A percentile compares a stretch with the other conserved stretches of the same genome.
phyloP scores from a whole-genome alignment of 495 filamentous ascomycete species.

The Xylaria intraflava region DNA sequence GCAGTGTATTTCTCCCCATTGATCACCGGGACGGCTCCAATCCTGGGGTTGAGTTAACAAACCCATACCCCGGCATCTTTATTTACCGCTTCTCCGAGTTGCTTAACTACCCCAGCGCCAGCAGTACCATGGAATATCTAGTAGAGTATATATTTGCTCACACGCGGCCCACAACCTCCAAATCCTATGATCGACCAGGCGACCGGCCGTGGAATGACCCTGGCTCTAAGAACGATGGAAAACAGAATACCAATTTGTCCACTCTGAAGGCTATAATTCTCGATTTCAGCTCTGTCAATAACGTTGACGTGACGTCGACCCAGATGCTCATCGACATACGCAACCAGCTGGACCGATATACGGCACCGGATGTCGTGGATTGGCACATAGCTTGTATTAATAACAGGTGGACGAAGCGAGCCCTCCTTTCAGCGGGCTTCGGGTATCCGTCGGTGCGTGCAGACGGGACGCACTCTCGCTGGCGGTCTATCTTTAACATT shows the following conservation, averaged over 20 bases:
- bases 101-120: slow-evolving; percentile 93
- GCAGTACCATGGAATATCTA: slow-evolving; percentile 82
- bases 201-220: slow-evolving; percentile 97
- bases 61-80: slow-evolving; percentile 89
- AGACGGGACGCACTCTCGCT: slow-evolving; percentile 53
- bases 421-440: slow-evolving; percentile 86
- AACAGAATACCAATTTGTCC: slow-evolving; percentile 41
- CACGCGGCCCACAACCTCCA: slow-evolving; percentile 71
- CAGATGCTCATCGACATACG: slow-evolving; percentile 96
- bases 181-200: slow-evolving; percentile 56
- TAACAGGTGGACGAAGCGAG: slow-evolving; percentile 97
- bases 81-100: slow-evolving; percentile 97
- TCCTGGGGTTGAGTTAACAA: slow-evolving; percentile 68
- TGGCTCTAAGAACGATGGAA: slow-evolving; percentile 50
- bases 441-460: slow-evolving; percentile 65
- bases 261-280: slow-evolving; percentile 88
- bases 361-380: slow-evolving; percentile 76
- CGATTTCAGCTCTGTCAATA: slow-evolving; percentile 93
- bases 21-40: slow-evolving; percentile 87
- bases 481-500: slow-evolving; percentile 95
- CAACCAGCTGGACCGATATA: slow-evolving; percentile 90
- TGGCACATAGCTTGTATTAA: slow-evolving; percentile 95
- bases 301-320: slow-evolving; percentile 89
- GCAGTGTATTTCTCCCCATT: slow-evolving; percentile 87
- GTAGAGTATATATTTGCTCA: slow-evolving; percentile 63